phyloP scores from a whole-genome alignment of 2,329 filamentous ascomycete genomes.

The Clonostachys solani region DNA sequence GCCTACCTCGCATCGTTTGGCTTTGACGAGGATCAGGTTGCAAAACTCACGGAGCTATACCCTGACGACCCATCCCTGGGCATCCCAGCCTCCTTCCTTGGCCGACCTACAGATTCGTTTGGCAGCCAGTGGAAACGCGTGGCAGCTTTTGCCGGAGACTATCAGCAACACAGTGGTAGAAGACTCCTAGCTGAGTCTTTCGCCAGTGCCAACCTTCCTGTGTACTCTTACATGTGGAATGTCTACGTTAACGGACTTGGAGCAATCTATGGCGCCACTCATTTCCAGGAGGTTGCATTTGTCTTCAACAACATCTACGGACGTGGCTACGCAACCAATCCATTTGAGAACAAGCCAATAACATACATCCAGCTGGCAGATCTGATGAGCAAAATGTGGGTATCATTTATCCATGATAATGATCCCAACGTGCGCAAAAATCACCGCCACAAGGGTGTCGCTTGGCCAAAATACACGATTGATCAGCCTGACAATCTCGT shows the following conservation, averaged over 20 bases:
- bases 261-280: constrained; percentile 17
- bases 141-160: constrained; percentile 31
- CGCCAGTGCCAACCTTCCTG: constrained; percentile 37
- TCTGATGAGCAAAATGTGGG: constrained; percentile 43
- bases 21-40: constrained; percentile 35
- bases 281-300: constrained; percentile 13
- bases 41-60: constrained; percentile 38
- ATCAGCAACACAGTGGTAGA: not conserved
- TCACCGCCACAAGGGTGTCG: constrained; percentile 2
- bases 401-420: constrained; percentile 28
- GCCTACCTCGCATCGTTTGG: constrained; percentile 36
- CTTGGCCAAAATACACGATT: constrained; percentile 38
- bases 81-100: constrained; percentile 18
- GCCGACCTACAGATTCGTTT: constrained; percentile 44
- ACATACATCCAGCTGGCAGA: constrained; percentile 26
- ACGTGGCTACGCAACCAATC: constrained; percentile 25
- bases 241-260: constrained; percentile 46
- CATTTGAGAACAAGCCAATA: constrained; percentile 34
- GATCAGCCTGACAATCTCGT: constrained; percentile 38
- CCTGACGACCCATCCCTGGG: constrained; percentile 34
- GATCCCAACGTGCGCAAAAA: constrained; percentile 30
- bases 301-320: constrained; percentile 49
- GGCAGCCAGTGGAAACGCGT: constrained; percentile 49
- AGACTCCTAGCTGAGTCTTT: constrained; percentile 44
- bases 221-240: constrained; percentile 50